These are phyloP conservation scores for Boletus tylopilopsis DNA, from an alignment of 768 basidiomycete species.

Conservation along the genomic window DNA sequence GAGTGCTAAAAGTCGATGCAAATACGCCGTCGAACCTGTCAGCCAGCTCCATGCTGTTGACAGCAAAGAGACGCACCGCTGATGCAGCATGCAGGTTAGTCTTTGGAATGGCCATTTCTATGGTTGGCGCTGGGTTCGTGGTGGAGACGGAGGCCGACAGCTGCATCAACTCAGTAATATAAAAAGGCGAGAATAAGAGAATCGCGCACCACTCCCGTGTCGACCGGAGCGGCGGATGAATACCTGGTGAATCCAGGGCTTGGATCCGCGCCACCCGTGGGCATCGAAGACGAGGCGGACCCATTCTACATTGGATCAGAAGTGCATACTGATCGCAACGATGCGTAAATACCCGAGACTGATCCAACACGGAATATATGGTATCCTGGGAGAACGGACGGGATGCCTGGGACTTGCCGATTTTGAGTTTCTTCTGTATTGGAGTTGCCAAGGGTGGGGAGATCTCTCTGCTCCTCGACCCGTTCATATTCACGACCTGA, in stretches of 20 bases:
- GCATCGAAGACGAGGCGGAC: constrained; percentile 10
- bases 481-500: constrained; percentile 9
- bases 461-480: background rate
- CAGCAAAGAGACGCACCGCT: constrained; percentile 8
- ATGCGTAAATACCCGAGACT: constrained; percentile 15
- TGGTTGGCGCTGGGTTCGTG: background rate
- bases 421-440: constrained; percentile 13
- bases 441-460: background rate
- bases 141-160: background rate
- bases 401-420: constrained; percentile 7
- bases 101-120: constrained; percentile 18
- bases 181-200: constrained; percentile 2
- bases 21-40: background rate
- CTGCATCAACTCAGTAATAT: constrained; percentile 14
- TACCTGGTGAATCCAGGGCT: constrained; percentile 8
- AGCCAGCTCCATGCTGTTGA: background rate
- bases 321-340: background rate
- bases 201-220: constrained; percentile 15
- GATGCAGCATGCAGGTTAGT: background rate
- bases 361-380: constrained; percentile 4
- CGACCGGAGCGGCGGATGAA: constrained; percentile 3
- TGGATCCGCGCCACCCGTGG: constrained; percentile 4
- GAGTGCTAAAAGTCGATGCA: constrained; percentile 11
- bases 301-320: constrained; percentile 20
- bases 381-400: constrained; percentile 5